Conservation (phyloP, 208 protist genomes). For the Crithidia acanthocephali region DNA sequence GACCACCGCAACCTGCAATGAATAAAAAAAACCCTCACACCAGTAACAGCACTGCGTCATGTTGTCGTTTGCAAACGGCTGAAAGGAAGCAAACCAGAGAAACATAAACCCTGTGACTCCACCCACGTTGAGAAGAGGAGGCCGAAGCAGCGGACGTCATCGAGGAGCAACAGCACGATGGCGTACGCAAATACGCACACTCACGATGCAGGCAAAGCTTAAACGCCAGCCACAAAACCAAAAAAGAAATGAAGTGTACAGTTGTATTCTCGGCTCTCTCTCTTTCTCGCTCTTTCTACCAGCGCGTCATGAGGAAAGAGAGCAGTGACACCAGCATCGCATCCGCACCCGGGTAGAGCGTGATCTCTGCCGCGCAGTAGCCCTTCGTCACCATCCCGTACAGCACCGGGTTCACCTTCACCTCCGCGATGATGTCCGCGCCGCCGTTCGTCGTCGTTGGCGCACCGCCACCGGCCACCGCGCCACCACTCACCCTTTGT, state of each 20-base stretch:
- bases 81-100: not conserved
- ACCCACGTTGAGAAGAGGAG: too few species aligned
- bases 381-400: slow-evolving; percentile 40
- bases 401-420: slow-evolving; percentile 37
- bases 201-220: too few species aligned
- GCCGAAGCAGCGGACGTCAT: too few species aligned
- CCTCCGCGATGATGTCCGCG: slow-evolving; percentile 66
- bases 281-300: slow-evolving; percentile 21
- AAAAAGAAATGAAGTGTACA: not conserved
- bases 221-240: too few species aligned
- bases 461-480: slow-evolving; percentile 22
- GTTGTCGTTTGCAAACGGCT: too few species aligned
- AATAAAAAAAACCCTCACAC: too few species aligned
- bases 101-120: not conserved
- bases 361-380: slow-evolving; percentile 56
- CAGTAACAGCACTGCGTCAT: too few species aligned
- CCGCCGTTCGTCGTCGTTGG: slow-evolving; percentile 49
- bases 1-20: too few species aligned
- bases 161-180: not conserved
- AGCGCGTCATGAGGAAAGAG: slow-evolving; percentile 65
- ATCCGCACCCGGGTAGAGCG: slow-evolving; percentile 58
- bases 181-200: too few species aligned
- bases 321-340: slow-evolving; percentile 69
- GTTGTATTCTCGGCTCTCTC: not conserved
- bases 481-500: slow-evolving; percentile 39